Percentiles rank a stretch among this genome's conserved stretches.
Conservation (phyloP, 257 asterid species). For the Salvia rosmarinus region DNA sequence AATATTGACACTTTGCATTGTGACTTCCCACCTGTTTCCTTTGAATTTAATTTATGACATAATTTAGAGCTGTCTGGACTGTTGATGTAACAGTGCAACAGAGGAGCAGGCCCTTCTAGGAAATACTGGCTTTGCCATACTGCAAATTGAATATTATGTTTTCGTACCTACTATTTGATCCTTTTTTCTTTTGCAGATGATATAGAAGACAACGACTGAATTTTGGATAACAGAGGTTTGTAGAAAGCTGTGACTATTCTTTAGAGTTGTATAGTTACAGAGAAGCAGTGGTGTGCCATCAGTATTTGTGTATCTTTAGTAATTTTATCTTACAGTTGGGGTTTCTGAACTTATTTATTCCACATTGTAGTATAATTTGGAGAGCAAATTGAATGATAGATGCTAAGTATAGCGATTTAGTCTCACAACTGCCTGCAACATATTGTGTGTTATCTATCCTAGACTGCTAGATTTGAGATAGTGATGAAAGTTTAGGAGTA, state of each 20-base stretch:
- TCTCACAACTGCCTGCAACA: neutral
- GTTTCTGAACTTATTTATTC: neutral
- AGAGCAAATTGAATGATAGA: conserved; percentile 4
- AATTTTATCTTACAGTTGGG: conserved; percentile 20
- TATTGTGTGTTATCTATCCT: neutral
- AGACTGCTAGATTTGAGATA: conserved; percentile 17
- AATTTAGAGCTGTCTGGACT: neutral
- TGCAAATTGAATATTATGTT: conserved; percentile 9
- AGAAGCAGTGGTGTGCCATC: conserved; percentile 13
- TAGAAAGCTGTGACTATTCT: conserved; percentile 34
- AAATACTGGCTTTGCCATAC: neutral
- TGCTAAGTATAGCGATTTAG: conserved; percentile 1
- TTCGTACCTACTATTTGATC: conserved; percentile 15
- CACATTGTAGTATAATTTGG: conserved; percentile 1
- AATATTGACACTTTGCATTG: neutral
- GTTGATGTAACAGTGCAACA: neutral
- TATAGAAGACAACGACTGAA: conserved; percentile 63
- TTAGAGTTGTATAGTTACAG: conserved; percentile 20
- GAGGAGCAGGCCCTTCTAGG: neutral
- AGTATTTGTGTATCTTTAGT: conserved; percentile 27
- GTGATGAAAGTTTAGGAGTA: neutral
- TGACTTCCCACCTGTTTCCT: neutral
- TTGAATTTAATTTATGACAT: neutral
- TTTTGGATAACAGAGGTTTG: conserved; percentile 24
- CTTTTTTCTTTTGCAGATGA: conserved; percentile 55